These are phyloP conservation scores for Candida boleticola DNA, from an alignment of 805 yeast genomes.

Conservation along the genomic window DNA sequence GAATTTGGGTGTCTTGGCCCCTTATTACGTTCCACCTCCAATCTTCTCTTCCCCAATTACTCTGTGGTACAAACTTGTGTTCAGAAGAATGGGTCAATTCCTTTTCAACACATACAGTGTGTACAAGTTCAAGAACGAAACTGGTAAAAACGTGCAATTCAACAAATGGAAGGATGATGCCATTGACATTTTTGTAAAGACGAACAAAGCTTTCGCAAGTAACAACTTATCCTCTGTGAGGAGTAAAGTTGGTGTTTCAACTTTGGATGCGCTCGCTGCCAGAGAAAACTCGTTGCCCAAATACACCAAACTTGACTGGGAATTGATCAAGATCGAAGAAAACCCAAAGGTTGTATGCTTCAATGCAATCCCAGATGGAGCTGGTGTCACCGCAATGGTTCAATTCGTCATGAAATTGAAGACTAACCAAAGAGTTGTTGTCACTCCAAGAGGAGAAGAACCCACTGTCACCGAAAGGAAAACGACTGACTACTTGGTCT, in stretches of 20 bases:
- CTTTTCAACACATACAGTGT: slow-evolving; percentile 63
- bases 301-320: slow-evolving; percentile 68
- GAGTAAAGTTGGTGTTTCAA: slow-evolving; percentile 27
- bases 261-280: slow-evolving; percentile 27
- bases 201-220: slow-evolving; percentile 79
- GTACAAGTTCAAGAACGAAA: slow-evolving; percentile 44
- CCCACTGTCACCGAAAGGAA: slow-evolving; percentile 22
- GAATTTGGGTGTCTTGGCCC: slow-evolving; percentile 40
- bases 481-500: slow-evolving; percentile 38
- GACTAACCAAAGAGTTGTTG: slow-evolving; percentile 36
- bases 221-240: slow-evolving; percentile 48
- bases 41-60: slow-evolving; percentile 22
- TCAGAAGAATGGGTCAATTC: slow-evolving; percentile 64
- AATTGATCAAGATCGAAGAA: slow-evolving; percentile 62
- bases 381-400: slow-evolving; percentile 35
- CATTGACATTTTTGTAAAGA: slow-evolving; percentile 68
- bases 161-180: slow-evolving; percentile 88
- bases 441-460: slow-evolving; percentile 15
- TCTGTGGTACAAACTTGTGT: slow-evolving; percentile 45
- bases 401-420: slow-evolving; percentile 38
- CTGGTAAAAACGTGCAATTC: slow-evolving; percentile 47
- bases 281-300: slow-evolving; percentile 49
- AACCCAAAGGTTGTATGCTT: slow-evolving; percentile 74
- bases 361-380: slow-evolving; percentile 57
- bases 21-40: slow-evolving; percentile 42